Evolutionary conservation across 2,329 filamentous ascomycete species (phyloP), one percentile per base, ranked within the genome.

Genomic region (Remersonia thermophila): DNA sequence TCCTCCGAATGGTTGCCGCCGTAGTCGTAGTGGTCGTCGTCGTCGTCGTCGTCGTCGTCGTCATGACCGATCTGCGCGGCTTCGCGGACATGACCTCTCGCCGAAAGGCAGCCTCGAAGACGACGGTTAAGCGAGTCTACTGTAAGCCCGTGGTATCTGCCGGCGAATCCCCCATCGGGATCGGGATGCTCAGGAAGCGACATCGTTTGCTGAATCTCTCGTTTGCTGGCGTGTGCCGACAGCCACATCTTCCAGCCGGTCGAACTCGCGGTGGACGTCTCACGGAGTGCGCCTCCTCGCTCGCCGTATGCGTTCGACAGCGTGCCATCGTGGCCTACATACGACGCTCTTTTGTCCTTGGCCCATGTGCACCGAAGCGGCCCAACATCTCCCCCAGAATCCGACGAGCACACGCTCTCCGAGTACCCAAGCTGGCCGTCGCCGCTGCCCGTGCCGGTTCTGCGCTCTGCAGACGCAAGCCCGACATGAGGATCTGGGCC

Each of bases 331-430:
- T 23, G 5, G 20, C 5, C 9, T 6, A 23, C 20, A 23, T n/a
- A n/a, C n/a, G 45, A 7, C 46, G 44, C 16, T 55, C 51, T 8
- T n/a, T 5, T 17, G 12, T 27, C 20, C 3, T 12, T 1, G 8
- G 12, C 8, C 27, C 15, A 4, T 5, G 4, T 2, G 26, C 28
- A 14, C 25, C 20, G 5, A 9, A 23, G 20, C 5, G 20, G 20
- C 20, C 20, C 20, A 23, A 9, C 30, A 11, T 7, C 15, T 3
- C 27, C 37, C n/a, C 12, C 27, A 6, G 45, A 43, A 28, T 55
- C 37, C 44, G 51, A 51, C 13, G 69, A 72, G 43, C 72, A 73
- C 3, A 69, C 50, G 32, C 69, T 72, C 41, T 69, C 66, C 1
- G 62, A 56, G 33, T 67, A 67, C 27, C 56, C 45, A 8, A 55